A percentile compares a stretch with the other conserved stretches of the same genome.
Evolutionary conservation across 2,329 filamentous ascomycete species (phyloP).

Genomic region (Lasiodiplodia hormozganensis): DNA sequence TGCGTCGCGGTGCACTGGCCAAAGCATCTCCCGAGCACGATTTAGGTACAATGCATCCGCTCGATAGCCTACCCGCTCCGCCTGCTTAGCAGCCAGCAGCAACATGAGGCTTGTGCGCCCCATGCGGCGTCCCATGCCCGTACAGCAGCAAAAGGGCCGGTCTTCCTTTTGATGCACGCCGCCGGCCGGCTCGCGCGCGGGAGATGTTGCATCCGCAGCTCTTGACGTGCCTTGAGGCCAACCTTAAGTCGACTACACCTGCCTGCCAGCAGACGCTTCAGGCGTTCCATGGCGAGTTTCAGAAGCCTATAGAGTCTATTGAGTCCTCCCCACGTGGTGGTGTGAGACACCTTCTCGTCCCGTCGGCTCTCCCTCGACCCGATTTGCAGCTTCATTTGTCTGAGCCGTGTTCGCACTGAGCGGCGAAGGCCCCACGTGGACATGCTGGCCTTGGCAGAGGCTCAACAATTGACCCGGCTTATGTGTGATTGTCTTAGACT

Average conservation of each 20-base stretch:
- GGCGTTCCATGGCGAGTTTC: conserved; percentile 13
- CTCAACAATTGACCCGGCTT: conserved; percentile 12
- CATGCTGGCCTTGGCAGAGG: not conserved
- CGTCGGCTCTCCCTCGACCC: not conserved
- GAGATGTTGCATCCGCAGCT: conserved; percentile 24
- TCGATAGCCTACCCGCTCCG: conserved; percentile 25
- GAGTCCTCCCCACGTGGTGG: conserved; percentile 11
- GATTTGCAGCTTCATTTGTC: conserved; percentile 11
- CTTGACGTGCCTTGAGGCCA: conserved; percentile 23
- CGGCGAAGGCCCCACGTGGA: conserved; percentile 6
- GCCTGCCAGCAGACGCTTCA: not conserved
- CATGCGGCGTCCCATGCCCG: conserved; percentile 23
- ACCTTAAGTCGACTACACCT: conserved; percentile 27
- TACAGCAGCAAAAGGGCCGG: conserved; percentile 12
- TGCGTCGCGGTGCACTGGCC: conserved; percentile 18
- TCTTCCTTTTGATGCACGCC: conserved; percentile 23
- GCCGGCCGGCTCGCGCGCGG: conserved; percentile 19
- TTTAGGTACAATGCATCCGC: conserved; percentile 24
- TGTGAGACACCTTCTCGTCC: not conserved
- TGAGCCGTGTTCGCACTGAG: not conserved
- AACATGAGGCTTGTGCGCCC: conserved; percentile 24
- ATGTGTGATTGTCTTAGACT: conserved; percentile 17
- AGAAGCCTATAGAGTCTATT: conserved; percentile 18
- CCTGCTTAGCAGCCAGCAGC: conserved; percentile 23
- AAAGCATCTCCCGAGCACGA: conserved; percentile 27